Conservation (phyloP, 345 rosid species). For the Sonneratia alba region DNA sequence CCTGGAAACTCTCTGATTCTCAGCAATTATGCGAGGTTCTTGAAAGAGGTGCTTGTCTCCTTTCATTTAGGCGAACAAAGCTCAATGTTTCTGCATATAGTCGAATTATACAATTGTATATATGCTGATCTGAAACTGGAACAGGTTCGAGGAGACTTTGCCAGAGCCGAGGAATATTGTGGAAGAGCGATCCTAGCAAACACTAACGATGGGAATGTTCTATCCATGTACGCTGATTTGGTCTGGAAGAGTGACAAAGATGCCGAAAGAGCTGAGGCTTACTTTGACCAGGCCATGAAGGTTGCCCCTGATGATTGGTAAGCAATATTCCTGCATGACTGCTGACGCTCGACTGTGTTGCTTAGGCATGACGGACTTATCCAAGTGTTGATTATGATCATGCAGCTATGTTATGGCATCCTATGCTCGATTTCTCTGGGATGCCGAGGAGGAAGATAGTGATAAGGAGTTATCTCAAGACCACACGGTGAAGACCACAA, state of each 20-base stretch:
- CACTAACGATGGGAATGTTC: conserved; percentile 62
- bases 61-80: not conserved
- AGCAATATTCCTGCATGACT: not conserved
- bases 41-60: conserved; percentile 45
- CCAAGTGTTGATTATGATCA: not conserved
- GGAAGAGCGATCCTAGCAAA: conserved; percentile 60
- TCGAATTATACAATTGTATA: not conserved
- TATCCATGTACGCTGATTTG: conserved; percentile 55
- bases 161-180: conserved; percentile 51
- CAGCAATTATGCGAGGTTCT: conserved; percentile 61
- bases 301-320: conserved; percentile 80
- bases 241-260: conserved; percentile 58
- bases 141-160: conserved; percentile 52
- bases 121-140: not conserved
- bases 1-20: conserved; percentile 54
- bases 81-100: not conserved
- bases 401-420: conserved; percentile 70
- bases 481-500: not conserved
- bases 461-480: conserved; percentile 19
- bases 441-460: conserved; percentile 35
- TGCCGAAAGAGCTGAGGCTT: conserved; percentile 42
- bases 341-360: not conserved
- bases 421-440: conserved; percentile 85
- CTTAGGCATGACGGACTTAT: not conserved
- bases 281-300: conserved; percentile 55